These are phyloP conservation scores for Didymosphaeria variabile DNA, from an alignment of 2,329 filamentous ascomycete genomes.

Conservation along the genomic window DNA sequence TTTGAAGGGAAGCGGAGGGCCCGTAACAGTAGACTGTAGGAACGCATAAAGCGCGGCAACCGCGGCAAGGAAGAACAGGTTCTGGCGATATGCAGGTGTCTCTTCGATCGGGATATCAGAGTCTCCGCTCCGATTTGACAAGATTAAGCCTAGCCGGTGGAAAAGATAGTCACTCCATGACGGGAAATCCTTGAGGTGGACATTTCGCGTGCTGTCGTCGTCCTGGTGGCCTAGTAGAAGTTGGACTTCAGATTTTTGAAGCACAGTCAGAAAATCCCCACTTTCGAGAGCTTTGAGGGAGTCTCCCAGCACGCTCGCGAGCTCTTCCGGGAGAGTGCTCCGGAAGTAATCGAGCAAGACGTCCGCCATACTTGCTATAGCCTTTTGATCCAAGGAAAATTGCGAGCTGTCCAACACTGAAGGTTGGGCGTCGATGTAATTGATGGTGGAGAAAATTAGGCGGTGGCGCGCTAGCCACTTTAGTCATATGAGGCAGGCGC, in stretches of 20 bases:
- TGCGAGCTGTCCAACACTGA: slow-evolving; percentile 29
- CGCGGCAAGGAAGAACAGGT: slow-evolving; percentile 64
- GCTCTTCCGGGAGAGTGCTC: slow-evolving; percentile 52
- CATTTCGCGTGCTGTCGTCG: slow-evolving; percentile 41
- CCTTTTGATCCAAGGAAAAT: slow-evolving; percentile 27
- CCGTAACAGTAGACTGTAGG: slow-evolving; percentile 86
- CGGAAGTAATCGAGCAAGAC: slow-evolving; percentile 53
- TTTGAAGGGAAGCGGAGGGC: slow-evolving; percentile 75
- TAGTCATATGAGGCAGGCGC: slow-evolving; percentile 13
- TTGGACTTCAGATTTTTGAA: slow-evolving; percentile 51
- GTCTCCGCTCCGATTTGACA: slow-evolving; percentile 44
- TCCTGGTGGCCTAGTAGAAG: slow-evolving; percentile 53
- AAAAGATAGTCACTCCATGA: slow-evolving; percentile 59
- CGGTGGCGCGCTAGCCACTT: slow-evolving; percentile 35
- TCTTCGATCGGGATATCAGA: slow-evolving; percentile 34
- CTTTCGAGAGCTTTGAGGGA: slow-evolving; percentile 52
- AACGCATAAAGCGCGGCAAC: slow-evolving; percentile 79
- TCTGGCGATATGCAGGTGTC: slow-evolving; percentile 50
- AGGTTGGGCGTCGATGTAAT: slow-evolving; percentile 38
- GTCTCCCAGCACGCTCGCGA: slow-evolving; percentile 48
- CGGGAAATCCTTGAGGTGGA: slow-evolving; percentile 44
- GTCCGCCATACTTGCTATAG: slow-evolving; percentile 51
- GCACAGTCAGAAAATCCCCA: slow-evolving; percentile 53
- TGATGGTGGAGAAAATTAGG: slow-evolving; percentile 40
- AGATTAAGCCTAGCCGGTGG: slow-evolving; percentile 50